Base-by-base conservation (phyloP, 306 rosid species). In the Sicyos baderoa region DNA sequence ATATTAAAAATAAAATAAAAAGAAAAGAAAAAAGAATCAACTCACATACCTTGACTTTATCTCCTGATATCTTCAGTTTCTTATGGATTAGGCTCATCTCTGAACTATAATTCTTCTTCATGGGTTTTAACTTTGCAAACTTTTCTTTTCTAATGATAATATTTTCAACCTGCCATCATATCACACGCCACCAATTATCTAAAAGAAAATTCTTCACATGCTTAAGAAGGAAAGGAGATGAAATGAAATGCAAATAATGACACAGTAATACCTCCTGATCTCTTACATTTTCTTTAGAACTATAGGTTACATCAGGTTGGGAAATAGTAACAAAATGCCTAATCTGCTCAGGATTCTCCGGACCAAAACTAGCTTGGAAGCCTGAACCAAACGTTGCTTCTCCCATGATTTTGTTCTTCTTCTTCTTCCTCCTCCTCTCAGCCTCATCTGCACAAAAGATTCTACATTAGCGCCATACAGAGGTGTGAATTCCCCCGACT, bases 51-150 rank as follows among this genome's bases (percentile, higher is more conserved):
- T 88, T 89, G 69, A 83, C 86, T 72, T 78, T 84, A 72, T 93
- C 95, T 76, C 95, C 98, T 35, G 91, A 79, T 76, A 89, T 81
- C 82, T 89, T 93, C 32, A 93, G 67, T 85, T 87, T 88, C 80
- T 89, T 89, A 82, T 79, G 89, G 52, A 79, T 79, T 48, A 88
- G 65, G 79, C 77, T 83, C 52, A 77, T 57, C 48, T 74, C 82
- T 37, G 79, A 13, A 51, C 67, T 74, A 45, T 83, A 95, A 76
- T n/a, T 83, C 82, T 81, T 88, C 79, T 87, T 93, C 66, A 76
- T 74, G 75, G 86, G 72, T 74, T 84, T 93, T 56, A 76, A 78
- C 84, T 89, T 89, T 58, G 77, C 78, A 54, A 81, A 70, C 76
- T 89, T 93, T 69, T 73, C 82, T 78, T 82, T 85, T 71, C 84